phyloP scores from a whole-genome alignment of 352 stramenopile species.

The Pythium periplocum region DNA sequence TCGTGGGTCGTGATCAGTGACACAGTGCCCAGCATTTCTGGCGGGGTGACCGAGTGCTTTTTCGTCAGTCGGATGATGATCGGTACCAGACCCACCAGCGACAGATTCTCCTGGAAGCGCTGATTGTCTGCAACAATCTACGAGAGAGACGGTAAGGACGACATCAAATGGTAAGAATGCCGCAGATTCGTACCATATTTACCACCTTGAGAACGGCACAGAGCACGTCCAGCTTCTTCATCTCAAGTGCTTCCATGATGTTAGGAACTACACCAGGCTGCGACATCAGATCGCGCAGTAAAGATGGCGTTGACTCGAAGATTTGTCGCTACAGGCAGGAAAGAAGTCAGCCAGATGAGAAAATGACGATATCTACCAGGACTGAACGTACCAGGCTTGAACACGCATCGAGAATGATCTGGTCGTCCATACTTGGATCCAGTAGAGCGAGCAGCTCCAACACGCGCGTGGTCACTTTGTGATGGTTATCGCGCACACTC shows the following conservation, averaged over 20 bases:
- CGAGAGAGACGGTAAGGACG: no score
- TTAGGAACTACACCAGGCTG: constrained; percentile 89
- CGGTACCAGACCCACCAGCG: constrained; percentile 85
- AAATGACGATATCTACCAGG: not conserved
- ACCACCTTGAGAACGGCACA: constrained; percentile 83
- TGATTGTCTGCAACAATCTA: constrained; percentile 88
- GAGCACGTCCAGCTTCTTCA: constrained; percentile 86
- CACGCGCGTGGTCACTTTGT: constrained; percentile 70
- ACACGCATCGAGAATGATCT: constrained; percentile 80
- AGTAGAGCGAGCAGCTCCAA: constrained; percentile 72
- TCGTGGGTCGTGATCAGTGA: not conserved
- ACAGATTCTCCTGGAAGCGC: constrained; percentile 90
- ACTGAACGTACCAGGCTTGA: constrained; percentile 42
- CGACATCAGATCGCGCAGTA: constrained; percentile 83
- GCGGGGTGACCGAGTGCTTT: constrained; percentile 14
- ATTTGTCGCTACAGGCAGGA: constrained; percentile 48
- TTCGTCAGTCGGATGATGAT: constrained; percentile 88
- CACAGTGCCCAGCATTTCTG: not conserved
- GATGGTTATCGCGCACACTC: constrained; percentile 61
- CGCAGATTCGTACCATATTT: constrained; percentile 51
- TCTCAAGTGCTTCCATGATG: constrained; percentile 91
- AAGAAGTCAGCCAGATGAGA: not conserved
- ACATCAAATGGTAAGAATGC: no score
- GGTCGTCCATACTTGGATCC: constrained; percentile 83
- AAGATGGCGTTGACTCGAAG: constrained; percentile 66